Percentiles rank a stretch among this genome's conserved stretches.
These are phyloP conservation scores for Lentinula lateritia DNA, from an alignment of 768 basidiomycete genomes.

Conservation along the genomic window DNA sequence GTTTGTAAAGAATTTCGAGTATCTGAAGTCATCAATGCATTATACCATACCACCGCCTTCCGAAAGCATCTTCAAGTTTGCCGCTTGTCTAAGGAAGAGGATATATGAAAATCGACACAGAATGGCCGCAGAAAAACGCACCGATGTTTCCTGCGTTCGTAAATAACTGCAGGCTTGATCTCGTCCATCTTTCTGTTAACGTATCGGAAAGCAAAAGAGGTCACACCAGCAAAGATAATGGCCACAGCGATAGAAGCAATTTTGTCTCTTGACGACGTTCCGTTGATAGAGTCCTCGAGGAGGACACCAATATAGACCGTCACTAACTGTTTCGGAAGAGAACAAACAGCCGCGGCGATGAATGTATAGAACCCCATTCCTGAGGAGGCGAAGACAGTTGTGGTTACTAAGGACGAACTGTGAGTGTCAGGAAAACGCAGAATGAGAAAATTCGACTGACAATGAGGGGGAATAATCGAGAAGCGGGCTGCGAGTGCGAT, in stretches of 20 bases:
- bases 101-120: background rate
- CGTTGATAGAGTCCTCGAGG: conserved; percentile 1
- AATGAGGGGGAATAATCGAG: conserved; percentile 30
- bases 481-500: conserved; percentile 25
- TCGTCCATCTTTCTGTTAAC: conserved; percentile 30
- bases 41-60: background rate
- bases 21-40: background rate
- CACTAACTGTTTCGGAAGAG: conserved; percentile 39
- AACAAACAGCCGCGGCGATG: conserved; percentile 30
- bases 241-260: conserved; percentile 28
- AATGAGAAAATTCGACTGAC: conserved; percentile 10
- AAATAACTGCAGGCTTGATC: conserved; percentile 13
- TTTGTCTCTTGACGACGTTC: conserved; percentile 17
- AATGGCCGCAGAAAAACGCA: background rate
- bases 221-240: conserved; percentile 29
- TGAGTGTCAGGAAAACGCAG: background rate
- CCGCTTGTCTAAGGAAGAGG: background rate
- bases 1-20: no score
- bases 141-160: conserved; percentile 16
- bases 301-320: conserved; percentile 38
- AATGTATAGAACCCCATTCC: conserved; percentile 36
- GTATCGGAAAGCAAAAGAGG: conserved; percentile 31
- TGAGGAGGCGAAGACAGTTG: conserved; percentile 34
- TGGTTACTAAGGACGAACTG: conserved; percentile 21
- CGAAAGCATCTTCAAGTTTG: conserved; percentile 1